Base-by-base conservation (phyloP, 169 alveolate genomes). In the Eimeria tenella region DNA sequence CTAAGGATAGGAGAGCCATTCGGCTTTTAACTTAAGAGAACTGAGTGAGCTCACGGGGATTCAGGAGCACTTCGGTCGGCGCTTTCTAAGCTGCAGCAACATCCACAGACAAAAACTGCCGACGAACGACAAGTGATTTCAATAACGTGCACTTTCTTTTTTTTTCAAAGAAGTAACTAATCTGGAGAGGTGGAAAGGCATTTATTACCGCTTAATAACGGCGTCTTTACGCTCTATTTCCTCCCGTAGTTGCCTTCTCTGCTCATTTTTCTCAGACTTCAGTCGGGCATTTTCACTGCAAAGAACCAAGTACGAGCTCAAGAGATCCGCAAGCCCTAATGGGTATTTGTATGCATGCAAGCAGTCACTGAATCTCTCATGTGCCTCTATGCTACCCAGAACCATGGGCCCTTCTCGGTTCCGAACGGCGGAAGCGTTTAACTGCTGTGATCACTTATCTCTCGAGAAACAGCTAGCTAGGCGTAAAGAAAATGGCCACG, bases 231-330 rank as follows among this genome's bases (percentile, higher is more conserved):
- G 89, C 73, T 81, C 56, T 55, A 81, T 81, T 31, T 25, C 89
- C 5, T 49, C 89, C 73, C 21, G 15, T 8, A 81, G 42, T 19
- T 55, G 70, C 60, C 74, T 60, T 9, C 17, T 55, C 73, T 81
- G 89, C 74, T 81, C 55, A 70, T 19, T 81, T 31, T 81, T 17
- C 23, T 81, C 74, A 81, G 89, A 81, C 42, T 56, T 81, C 17
- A 81, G 56, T 53, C 73, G 74, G 5, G 89, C 70, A 55, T 55
- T 81, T 81, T 81, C 89, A 52, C 89, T 81, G 89, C 5, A 53
- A n/a, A 55, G 9, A 81, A 19, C 50, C 89, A 31, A 31, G 42
- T 31, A 31, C 42, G 42, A 31, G 42, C 42, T 0, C 42, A 31
- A 31, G 74, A 2, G 8, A 81, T 19, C 7, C 65, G 17, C 10